phyloP scores from a whole-genome alignment of 2,329 filamentous ascomycete species.

The Pseudogymnoascus destructans region DNA sequence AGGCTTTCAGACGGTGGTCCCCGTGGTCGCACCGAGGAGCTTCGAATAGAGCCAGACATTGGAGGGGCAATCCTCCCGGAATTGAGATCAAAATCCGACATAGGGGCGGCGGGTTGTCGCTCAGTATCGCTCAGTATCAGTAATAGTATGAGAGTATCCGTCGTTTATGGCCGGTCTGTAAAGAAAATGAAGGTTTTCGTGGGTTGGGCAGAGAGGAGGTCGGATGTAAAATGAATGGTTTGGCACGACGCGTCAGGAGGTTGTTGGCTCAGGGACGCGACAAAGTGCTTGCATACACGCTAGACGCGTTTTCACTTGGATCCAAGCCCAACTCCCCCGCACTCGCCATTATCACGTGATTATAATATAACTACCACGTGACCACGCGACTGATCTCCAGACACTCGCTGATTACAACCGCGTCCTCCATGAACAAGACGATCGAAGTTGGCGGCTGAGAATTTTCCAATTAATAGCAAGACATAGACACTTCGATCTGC shows the following conservation, averaged over 20 bases:
- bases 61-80: conserved; percentile 38
- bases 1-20: conserved; percentile 48
- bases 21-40: conserved; percentile 25
- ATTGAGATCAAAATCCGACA: conserved; percentile 40
- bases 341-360: not conserved
- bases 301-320: conserved; percentile 5
- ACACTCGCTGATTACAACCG: not conserved
- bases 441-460: not conserved
- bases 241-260: not conserved
- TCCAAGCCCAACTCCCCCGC: not conserved
- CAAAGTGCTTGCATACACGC: conserved; percentile 7
- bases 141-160: conserved; percentile 20
- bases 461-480: not conserved
- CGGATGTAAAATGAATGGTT: conserved; percentile 12
- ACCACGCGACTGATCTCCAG: not conserved
- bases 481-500: not conserved
- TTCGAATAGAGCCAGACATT: conserved; percentile 13
- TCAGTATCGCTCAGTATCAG: conserved; percentile 26
- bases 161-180: conserved; percentile 12
- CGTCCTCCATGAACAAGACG: not conserved
- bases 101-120: conserved; percentile 40
- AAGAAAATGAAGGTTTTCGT: conserved; percentile 13
- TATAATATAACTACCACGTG: not conserved
- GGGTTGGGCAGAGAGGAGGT: conserved; percentile 13
- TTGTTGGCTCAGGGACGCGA: conserved; percentile 1